Evolutionary conservation across 768 basidiomycete genomes (phyloP).

Genomic region (Xanthoconium stramineum): DNA sequence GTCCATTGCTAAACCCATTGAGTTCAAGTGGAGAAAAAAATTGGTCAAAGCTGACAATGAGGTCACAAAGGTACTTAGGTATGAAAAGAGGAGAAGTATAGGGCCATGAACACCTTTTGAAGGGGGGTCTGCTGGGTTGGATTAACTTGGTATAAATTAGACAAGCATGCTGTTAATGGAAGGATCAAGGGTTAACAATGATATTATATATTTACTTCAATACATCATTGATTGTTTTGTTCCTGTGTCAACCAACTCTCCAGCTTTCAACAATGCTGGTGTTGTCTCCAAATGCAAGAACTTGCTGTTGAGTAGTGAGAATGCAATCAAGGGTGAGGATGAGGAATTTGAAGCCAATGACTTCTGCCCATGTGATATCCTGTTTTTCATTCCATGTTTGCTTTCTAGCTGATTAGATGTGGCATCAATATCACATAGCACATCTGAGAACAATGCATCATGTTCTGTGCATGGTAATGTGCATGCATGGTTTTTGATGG

Average conservation of each 20-base stretch:
- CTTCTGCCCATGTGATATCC: neutral
- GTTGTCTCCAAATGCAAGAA: neutral
- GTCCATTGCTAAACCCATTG: too few species aligned
- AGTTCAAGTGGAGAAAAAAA: too few species aligned
- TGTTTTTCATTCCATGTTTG: neutral
- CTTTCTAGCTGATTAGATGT: too few species aligned
- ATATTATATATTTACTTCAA: neutral
- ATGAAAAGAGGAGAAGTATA: neutral
- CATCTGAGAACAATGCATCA: too few species aligned
- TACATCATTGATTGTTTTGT: neutral
- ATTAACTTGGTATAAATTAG: neutral
- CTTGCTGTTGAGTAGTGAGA: accelerated
- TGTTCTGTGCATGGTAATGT: too few species aligned
- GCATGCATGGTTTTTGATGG: too few species aligned
- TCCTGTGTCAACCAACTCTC: neutral
- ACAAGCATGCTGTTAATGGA: accelerated
- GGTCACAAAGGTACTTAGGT: neutral
- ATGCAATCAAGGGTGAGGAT: neutral
- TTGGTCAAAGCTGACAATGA: neutral
- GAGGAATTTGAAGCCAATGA: neutral
- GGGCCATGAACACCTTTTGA: neutral
- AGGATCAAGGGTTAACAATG: neutral
- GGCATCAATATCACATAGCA: too few species aligned
- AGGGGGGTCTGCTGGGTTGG: neutral
- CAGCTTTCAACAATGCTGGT: neutral